phyloP scores from a whole-genome alignment of 257 asterid species.

The Salvia hispanica region DNA sequence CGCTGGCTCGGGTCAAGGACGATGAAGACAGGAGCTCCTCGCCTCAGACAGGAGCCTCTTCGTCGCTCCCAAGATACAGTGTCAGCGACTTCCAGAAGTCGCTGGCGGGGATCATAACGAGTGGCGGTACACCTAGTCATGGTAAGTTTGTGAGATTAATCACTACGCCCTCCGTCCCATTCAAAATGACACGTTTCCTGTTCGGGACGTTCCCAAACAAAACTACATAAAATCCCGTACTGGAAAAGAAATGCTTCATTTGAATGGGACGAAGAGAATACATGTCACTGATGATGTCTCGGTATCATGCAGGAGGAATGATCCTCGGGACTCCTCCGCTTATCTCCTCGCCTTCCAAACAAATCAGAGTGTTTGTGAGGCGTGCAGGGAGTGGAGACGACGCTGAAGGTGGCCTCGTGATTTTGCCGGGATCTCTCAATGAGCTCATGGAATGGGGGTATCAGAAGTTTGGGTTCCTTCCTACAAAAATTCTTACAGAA shows the following conservation, averaged over 20 bases:
- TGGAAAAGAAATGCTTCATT: too few species aligned
- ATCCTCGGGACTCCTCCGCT: constrained; percentile 30
- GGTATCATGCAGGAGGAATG: constrained; percentile 38
- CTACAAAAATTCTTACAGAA: constrained; percentile 47
- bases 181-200: too few species aligned
- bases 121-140: constrained; percentile 40
- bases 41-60: constrained; percentile 4
- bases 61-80: constrained; percentile 29
- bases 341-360: constrained; percentile 22
- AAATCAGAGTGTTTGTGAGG: constrained; percentile 52
- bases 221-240: too few species aligned
- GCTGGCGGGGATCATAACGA: constrained; percentile 70
- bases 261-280: too few species aligned
- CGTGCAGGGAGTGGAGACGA: constrained; percentile 50
- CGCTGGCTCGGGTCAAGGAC: constrained; percentile 29
- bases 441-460: constrained; percentile 64
- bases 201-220: too few species aligned
- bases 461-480: constrained; percentile 51
- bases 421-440: constrained; percentile 53
- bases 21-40: constrained; percentile 1
- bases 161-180: too few species aligned
- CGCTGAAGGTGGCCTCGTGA: constrained; percentile 42
- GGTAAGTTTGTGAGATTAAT: constrained; percentile 39
- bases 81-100: constrained; percentile 51
- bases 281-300: neutral